Evolutionary conservation across 257 asterid species (phyloP), one percentile per base, ranked within the genome.

Genomic region (Solanum appendiculatum): DNA sequence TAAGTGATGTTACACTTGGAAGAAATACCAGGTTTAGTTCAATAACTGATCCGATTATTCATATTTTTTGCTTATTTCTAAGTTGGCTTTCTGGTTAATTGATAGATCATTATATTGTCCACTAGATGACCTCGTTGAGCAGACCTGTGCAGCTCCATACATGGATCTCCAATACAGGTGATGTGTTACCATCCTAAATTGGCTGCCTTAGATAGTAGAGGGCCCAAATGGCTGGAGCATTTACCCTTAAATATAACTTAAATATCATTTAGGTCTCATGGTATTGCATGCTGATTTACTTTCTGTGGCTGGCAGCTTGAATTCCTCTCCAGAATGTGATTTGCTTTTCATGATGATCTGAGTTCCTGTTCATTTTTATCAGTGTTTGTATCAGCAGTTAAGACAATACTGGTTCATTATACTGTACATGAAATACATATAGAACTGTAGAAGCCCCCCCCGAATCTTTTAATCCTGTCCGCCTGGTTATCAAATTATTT

Each of bases 41-140:
- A 75, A 48, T 86, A 83, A 20, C 60, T 44, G 86, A 88, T 88
- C 69, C 70, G 48, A 44, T 33, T 82, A 60, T 56, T 73, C 86
- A 83, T 87, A 58, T 64, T 88, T 84, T 89, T 91, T 88, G n/a
- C 86, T 89, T 83, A 85, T 87, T 83, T 90, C 98, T 93, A 85
- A 94, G 92, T 90, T 89, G 87, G 88, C 92, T 94, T 92, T 93
- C 92, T 94, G 92, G 92, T 96, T 92, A 90, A 94, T 93, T 94
- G 95, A 89, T 94, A 94, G 95, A 96, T 96, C 92, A 92, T 92
- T 92, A 89, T 91, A 90, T 91, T 93, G 86, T 92, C 93, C 86
- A 90, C 90, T 94, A 92, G 92, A 89, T 92, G 97, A 93, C 93
- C 93, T 92, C 94, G 95, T 94, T 96, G 95, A 89, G 95, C 95